phyloP scores from a whole-genome alignment of 225 moss, liverwort and hornwort species.

The Antitrichia curtipendula region DNA sequence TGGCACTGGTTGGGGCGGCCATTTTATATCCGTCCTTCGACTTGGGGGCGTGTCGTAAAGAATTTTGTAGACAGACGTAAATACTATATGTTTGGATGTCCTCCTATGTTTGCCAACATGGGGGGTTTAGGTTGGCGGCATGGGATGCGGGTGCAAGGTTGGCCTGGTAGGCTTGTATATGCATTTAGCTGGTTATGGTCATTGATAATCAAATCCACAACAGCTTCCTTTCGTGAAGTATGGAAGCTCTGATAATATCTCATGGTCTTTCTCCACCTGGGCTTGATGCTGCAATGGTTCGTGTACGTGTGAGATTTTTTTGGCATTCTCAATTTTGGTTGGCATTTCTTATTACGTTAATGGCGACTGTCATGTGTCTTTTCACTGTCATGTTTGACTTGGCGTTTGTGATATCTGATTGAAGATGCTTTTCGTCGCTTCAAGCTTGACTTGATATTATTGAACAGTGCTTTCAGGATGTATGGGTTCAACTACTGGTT shows the following conservation, averaged over 20 bases:
- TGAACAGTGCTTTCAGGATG: too few species aligned
- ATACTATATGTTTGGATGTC: neutral
- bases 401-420: too few species aligned
- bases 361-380: too few species aligned
- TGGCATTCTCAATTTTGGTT: neutral
- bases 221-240: neutral
- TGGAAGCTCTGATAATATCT: neutral
- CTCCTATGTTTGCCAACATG: neutral
- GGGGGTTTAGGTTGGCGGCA: neutral
- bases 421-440: neutral
- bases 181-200: neutral
- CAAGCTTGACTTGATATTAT: neutral
- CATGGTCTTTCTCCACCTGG: neutral
- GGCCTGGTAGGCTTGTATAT: conserved; percentile 1
- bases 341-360: too few species aligned
- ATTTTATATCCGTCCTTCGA: neutral
- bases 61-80: conserved; percentile 23
- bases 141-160: neutral
- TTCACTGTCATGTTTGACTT: neutral
- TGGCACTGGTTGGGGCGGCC: neutral
- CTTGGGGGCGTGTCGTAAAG: neutral
- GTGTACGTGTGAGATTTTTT: neutral
- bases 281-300: too few species aligned
- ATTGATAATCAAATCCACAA: neutral
- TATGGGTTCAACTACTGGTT: too few species aligned